phyloP scores from a whole-genome alignment of 305 asterid genomes.

The Euphrasia arctica region DNA sequence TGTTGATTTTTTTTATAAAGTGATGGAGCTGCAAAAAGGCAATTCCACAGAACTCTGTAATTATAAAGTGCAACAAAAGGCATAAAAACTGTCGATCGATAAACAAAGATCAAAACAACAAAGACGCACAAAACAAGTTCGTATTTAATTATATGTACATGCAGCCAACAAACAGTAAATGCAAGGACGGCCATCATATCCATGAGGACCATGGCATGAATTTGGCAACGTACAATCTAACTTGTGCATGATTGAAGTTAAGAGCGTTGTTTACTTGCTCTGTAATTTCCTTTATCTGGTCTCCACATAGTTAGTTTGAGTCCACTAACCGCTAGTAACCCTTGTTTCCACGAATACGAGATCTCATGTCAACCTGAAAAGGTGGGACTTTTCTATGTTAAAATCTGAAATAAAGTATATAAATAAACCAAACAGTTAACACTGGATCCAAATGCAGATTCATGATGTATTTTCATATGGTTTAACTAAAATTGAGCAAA shows the following conservation, averaged over 20 bases:
- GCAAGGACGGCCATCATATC: neutral
- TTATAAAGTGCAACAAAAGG: too few relatives aligned
- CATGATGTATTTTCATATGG: neutral
- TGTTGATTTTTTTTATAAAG: too few relatives aligned
- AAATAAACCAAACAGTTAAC: neutral
- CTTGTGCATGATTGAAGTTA: neutral
- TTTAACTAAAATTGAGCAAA: neutral
- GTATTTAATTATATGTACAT: neutral
- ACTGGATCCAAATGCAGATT: neutral
- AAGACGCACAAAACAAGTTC: too few relatives aligned
- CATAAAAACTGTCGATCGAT: too few relatives aligned
- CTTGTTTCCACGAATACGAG: conserved; percentile 90
- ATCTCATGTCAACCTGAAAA: conserved; percentile 88
- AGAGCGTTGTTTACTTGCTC: neutral
- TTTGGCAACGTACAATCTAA: neutral
- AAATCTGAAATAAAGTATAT: neutral
- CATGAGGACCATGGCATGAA: neutral
- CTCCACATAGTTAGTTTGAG: conserved; percentile 10
- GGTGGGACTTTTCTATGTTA: neutral
- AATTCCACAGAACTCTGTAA: too few relatives aligned
- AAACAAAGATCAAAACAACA: too few relatives aligned
- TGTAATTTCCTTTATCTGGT: neutral
- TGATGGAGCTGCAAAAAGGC: too few relatives aligned
- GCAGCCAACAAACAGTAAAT: conserved; percentile 2
- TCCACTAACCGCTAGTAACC: conserved; percentile 48